Percentiles rank a stretch among this genome's conserved stretches.
phyloP scores from a whole-genome alignment of 2,329 filamentous ascomycete species.

The Colletotrichum acutatum region DNA sequence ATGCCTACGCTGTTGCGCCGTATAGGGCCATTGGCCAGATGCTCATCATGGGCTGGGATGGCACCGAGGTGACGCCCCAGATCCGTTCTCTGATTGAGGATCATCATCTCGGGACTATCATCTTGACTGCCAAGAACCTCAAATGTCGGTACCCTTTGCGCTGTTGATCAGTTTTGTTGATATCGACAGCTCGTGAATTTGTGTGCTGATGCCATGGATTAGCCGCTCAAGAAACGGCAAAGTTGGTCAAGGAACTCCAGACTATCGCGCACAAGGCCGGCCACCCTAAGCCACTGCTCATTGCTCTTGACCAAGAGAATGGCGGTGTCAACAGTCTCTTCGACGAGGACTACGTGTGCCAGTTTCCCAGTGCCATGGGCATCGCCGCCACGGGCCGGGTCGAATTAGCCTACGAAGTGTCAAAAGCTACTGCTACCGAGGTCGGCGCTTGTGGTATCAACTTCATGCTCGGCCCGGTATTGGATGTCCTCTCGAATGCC shows the following conservation, averaged over 20 bases:
- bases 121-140: constrained; percentile 85
- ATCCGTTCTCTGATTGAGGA: constrained; percentile 84
- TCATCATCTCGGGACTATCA: constrained; percentile 88
- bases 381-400: constrained; percentile 90
- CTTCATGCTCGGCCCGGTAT: constrained; percentile 90
- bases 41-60: constrained; percentile 88
- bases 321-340: constrained; percentile 97
- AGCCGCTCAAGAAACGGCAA: constrained; percentile 93
- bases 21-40: constrained; percentile 78
- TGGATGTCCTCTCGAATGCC: constrained; percentile 94
- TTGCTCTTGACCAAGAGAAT: constrained; percentile 97
- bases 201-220: constrained; percentile 37
- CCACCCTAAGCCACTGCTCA: constrained; percentile 87
- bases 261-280: constrained; percentile 91
- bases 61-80: constrained; percentile 84
- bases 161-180: not conserved
- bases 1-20: not conserved
- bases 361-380: constrained; percentile 97
- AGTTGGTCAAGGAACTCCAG: constrained; percentile 90
- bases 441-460: constrained; percentile 94
- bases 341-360: constrained; percentile 93
- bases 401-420: constrained; percentile 87
- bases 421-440: constrained; percentile 92
- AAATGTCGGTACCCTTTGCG: constrained; percentile 69
- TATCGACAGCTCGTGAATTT: constrained; percentile 12